Evolutionary conservation across 805 yeast genomes (phyloP).

Genomic region (Monosporozyma unispora): DNA sequence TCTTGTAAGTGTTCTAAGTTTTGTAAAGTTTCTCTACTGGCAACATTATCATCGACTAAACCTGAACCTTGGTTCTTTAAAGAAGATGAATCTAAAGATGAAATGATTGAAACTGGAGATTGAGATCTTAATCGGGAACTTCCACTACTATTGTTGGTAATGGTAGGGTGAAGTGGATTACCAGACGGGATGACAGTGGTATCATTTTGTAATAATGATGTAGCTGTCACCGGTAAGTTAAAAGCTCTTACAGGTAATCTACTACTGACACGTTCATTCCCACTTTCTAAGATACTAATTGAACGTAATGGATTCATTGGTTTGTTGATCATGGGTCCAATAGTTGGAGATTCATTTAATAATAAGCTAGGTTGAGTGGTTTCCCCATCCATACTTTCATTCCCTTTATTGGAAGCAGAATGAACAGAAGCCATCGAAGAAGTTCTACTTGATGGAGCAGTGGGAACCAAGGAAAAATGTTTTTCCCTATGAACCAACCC

Average conservation of each 20-base stretch:
- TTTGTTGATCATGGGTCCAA: background rate
- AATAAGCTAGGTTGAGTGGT: background rate
- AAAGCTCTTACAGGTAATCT: background rate
- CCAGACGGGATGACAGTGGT: background rate
- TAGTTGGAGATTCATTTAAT: background rate
- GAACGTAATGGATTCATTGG: background rate
- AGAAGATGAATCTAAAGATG: background rate
- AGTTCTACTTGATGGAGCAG: slow-evolving; percentile 44
- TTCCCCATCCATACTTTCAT: background rate
- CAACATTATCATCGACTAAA: background rate
- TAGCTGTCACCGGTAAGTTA: background rate
- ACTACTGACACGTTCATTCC: background rate
- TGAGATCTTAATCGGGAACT: background rate
- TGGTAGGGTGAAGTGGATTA: background rate
- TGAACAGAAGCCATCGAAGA: background rate
- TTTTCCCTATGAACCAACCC: slow-evolving; percentile 61
- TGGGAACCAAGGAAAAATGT: slow-evolving; percentile 66
- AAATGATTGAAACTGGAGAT: background rate
- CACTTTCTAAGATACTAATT: background rate
- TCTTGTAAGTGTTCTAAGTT: background rate
- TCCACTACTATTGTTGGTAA: background rate
- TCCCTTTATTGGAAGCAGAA: background rate
- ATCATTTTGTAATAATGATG: background rate
- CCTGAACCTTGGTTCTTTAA: background rate
- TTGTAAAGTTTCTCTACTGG: background rate